Base-by-base conservation (phyloP, 495 filamentous ascomycete species). In the Aspergillus sclerotioniger region DNA sequence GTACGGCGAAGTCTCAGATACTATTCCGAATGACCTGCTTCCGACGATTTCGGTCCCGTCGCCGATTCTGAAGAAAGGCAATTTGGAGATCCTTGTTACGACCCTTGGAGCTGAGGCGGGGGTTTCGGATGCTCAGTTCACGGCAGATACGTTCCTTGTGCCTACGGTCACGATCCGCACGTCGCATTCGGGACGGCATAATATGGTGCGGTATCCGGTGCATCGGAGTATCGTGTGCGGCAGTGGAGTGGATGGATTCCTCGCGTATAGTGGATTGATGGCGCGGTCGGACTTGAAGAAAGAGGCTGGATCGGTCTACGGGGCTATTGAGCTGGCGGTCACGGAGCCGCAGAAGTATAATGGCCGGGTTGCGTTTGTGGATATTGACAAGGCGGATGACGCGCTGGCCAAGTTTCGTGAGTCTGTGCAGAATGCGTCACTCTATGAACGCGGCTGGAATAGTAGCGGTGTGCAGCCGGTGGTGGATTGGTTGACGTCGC, bases 181-280 rank as follows among this genome's bases (percentile, higher is more conserved):
- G 12, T 86, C 86, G 44, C 72, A 75, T 47, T 80, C 77, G 10
- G 86, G 84, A 15, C 80, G 81, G 54, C 76, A 83, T 47, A 82
- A 82, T 20, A 71, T 87, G 37, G 76, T 96, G 10, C 84, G 85
- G 9, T 90, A 92, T 54, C 92, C 94, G 0, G 90, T 96, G 15
- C 94, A 98, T 63, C 88, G 87, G 68, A 83, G 87, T 9, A 69
- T 98, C 21, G 60, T 97, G 13, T 84, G 95, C 32, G 86, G 84
- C 3, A 80, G 87, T 43, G 92, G 90, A 0, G 64, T 85, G 17
- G 74, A 82, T 17, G 81, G 79, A 8, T 61, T 84, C 1, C 67
- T 83, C 9, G 72, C 78, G 12, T 82, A 84, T 55, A 78, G 82
- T 51, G 68, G 71, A 4, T 69, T 78, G 54, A 63, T 77, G 47